Conservation (phyloP, 1,284 basidiomycete species). For the Cutaneotrichosporon sp. region DNA sequence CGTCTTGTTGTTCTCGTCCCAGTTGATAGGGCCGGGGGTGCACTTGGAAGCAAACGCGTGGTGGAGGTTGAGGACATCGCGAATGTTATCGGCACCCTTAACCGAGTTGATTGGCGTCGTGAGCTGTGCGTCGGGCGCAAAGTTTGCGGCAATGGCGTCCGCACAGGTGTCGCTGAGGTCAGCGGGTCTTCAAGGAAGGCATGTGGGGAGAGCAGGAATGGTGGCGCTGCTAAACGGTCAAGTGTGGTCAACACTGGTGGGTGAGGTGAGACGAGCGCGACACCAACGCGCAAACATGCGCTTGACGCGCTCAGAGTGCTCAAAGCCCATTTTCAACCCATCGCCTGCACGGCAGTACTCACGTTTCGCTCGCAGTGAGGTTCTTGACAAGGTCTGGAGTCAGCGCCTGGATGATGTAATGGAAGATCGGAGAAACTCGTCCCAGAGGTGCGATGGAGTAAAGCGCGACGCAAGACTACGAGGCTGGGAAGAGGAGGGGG, state of each 20-base stretch:
- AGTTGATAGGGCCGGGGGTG: conserved; percentile 33
- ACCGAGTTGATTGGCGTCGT: conserved; percentile 24
- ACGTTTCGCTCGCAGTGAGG: conserved; percentile 41
- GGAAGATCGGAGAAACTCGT: neutral
- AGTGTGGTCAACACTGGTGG: neutral
- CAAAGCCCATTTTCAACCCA: too few species aligned
- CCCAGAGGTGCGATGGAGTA: neutral
- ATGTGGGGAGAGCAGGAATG: neutral
- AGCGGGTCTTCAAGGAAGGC: neutral
- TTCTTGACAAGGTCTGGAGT: conserved; percentile 29
- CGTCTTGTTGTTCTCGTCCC: conserved; percentile 32
- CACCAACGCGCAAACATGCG: too few species aligned
- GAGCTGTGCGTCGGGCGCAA: conserved; percentile 37
- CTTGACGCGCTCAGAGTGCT: too few species aligned
- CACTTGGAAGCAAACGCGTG: conserved; percentile 23
- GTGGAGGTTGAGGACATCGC: conserved; percentile 35
- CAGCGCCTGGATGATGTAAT: conserved; percentile 1
- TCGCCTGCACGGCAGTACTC: conserved; percentile 15
- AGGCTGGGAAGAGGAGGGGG: neutral
- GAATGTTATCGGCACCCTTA: conserved; percentile 34
- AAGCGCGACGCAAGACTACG: neutral
- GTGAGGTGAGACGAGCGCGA: neutral
- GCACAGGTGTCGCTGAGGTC: conserved; percentile 32
- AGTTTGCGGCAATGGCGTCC: conserved; percentile 38
- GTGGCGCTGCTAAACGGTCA: too few species aligned